phyloP scores from a whole-genome alignment of 1,284 basidiomycete species.

The Tremellales sp. region DNA sequence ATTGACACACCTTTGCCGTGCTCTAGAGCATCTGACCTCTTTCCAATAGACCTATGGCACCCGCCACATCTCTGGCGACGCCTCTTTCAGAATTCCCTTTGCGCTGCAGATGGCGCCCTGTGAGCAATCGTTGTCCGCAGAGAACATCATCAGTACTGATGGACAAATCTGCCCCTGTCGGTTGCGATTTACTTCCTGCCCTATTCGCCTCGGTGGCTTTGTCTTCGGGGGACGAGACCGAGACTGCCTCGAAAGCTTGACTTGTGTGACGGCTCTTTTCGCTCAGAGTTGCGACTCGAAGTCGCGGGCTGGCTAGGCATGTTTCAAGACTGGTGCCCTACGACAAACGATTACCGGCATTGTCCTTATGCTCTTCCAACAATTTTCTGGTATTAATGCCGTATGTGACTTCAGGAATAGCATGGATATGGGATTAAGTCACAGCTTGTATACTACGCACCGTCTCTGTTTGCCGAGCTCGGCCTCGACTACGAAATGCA shows the following conservation, averaged over 20 bases:
- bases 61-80: conserved; percentile 12
- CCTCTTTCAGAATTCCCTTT: conserved; percentile 34
- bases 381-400: conserved; percentile 30
- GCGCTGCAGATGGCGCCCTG: conserved; percentile 34
- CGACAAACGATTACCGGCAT: conserved; percentile 19
- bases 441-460: conserved; percentile 30
- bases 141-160: too few species aligned
- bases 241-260: conserved; percentile 22
- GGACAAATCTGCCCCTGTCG: conserved; percentile 27
- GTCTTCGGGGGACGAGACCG: conserved; percentile 47
- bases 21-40: conserved; percentile 3
- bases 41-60: conserved; percentile 19
- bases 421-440: conserved; percentile 2
- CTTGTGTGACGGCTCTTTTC: conserved; percentile 3
- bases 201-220: conserved; percentile 61
- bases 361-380: conserved; percentile 31
- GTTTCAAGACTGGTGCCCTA: conserved; percentile 19
- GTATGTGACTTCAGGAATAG: background rate
- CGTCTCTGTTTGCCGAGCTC: conserved; percentile 40
- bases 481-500: conserved; percentile 31
- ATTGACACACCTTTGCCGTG: conserved; percentile 1
- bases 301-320: conserved; percentile 19
- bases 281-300: conserved; percentile 22
- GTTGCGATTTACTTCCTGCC: conserved; percentile 48
- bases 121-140: too few species aligned